Conservation (phyloP, 2,329 filamentous ascomycete species). For the Cytospora schulzeri region DNA sequence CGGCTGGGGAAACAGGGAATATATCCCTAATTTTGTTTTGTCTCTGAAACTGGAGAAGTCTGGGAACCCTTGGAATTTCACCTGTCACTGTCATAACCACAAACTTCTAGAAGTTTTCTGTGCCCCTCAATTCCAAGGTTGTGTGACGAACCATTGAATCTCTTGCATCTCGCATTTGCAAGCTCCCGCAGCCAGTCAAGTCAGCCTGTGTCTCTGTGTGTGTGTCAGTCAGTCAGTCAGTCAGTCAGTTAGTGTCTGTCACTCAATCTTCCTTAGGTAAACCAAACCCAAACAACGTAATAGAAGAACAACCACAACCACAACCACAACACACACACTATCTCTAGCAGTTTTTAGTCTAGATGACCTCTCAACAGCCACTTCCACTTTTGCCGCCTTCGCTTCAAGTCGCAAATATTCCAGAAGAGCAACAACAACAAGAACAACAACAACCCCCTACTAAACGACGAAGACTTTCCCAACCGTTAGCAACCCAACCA, state of each 20-base stretch:
- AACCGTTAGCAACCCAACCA: neutral
- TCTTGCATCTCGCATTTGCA: no score
- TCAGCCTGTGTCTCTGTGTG: no score
- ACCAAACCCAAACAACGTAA: neutral
- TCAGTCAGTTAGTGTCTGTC: no score
- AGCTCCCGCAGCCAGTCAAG: no score
- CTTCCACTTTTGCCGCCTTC: neutral
- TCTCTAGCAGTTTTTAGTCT: neutral
- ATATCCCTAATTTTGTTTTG: neutral
- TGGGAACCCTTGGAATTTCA: neutral
- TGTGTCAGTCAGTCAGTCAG: no score
- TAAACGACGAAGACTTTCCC: neutral
- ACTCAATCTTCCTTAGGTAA: neutral
- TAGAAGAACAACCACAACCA: neutral
- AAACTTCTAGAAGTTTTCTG: neutral
- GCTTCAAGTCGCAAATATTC: neutral
- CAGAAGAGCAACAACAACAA: neutral
- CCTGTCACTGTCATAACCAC: neutral
- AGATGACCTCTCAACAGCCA: neutral
- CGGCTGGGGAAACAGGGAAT: neutral
- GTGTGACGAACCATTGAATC: no score
- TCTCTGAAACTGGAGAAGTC: no score
- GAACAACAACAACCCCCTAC: constrained; percentile 1
- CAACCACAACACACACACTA: neutral
- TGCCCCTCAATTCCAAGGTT: constrained; percentile 2